Evolutionary conservation across 495 filamentous ascomycete genomes (phyloP), one percentile per base, ranked within the genome.

Genomic region (Cudoniella acicularis): DNA sequence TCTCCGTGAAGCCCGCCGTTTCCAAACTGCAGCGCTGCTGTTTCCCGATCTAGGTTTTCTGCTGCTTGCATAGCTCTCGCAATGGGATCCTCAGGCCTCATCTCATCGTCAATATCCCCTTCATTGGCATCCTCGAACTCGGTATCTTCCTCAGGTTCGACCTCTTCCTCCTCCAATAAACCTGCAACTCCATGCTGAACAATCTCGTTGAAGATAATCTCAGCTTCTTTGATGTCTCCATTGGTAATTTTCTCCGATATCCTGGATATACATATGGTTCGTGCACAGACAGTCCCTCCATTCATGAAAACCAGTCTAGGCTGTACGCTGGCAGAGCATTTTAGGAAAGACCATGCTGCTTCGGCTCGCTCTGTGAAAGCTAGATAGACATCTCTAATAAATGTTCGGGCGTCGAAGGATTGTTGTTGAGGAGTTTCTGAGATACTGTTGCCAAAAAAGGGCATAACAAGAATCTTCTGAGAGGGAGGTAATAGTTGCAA

Each of bases 231-330:
- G 17, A 74, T 52, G 56, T 80, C 75, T 21, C 69, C 66, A 50
- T 62, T 52, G 1, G 76, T 76, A 18, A 76, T 43, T 48, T 75
- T 63, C 54, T 74, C 59, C 62, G 67, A 72, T 49, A 83, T 79
- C 24, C 68, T 64, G 8, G 64, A 52, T 9, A 83, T 67, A 54
- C 79, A 81, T 22, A 67, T 62, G 25, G 71, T 57, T 45, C 74
- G 71, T 1, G 78, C 78, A 45, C 74, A 67, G 13, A 75, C 70
- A 9, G 75, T 77, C 3, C 80, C 78, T 9, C 79, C 80, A 63
- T 81, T 72, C 57, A 77, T 68, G 55, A 83, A 80, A 10, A 82
- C 77, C 1, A 81, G 60, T 30, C 74, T 75, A 52, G 72, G 77
- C 24, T 74, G 70, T 42, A 65, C 62, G 16, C 67, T 57, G 6